Conservation (phyloP, 1,284 basidiomycete species). For the Fomitopsis palustris region DNA sequence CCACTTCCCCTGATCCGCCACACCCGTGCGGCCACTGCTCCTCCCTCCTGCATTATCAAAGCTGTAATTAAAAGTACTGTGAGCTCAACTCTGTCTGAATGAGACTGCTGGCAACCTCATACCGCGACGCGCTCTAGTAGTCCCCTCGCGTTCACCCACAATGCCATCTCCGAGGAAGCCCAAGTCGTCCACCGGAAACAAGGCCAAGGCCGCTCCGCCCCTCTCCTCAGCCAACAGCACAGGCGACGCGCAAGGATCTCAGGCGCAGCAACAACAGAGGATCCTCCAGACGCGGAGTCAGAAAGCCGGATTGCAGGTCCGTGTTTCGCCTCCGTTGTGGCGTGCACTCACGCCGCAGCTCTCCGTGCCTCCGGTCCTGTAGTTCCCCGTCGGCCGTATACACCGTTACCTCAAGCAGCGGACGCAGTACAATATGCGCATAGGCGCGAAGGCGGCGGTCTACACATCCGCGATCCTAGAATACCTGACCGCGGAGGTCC, state of each 20-base stretch:
- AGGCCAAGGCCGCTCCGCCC: conserved; percentile 21
- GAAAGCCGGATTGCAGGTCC: conserved; percentile 82
- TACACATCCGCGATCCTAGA: conserved; percentile 91
- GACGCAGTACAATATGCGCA: conserved; percentile 91
- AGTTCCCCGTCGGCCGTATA: conserved; percentile 94
- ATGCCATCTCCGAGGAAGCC: conserved; percentile 20
- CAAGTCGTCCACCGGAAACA: conserved; percentile 14
- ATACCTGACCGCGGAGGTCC: conserved; percentile 87
- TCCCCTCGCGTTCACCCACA: background rate
- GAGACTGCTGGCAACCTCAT: too few species aligned
- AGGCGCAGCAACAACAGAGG: conserved; percentile 23
- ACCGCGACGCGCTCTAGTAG: background rate
- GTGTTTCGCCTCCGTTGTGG: conserved; percentile 21
- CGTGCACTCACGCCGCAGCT: conserved; percentile 26
- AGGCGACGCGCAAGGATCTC: conserved; percentile 39
- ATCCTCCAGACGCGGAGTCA: conserved; percentile 71
- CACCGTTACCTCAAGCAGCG: conserved; percentile 93
- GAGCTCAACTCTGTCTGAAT: too few species aligned
- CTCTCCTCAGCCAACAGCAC: conserved; percentile 4
- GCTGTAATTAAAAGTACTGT: too few species aligned
- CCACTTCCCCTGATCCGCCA: background rate
- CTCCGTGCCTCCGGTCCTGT: conserved; percentile 15
- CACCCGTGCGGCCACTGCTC: background rate
- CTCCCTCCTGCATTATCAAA: background rate
- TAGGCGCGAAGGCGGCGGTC: conserved; percentile 90